A percentile compares a stretch with the other conserved stretches of the same genome.
These are phyloP conservation scores for Phytomonas sp. DNA, from an alignment of 208 protist species.

Conservation along the genomic window DNA sequence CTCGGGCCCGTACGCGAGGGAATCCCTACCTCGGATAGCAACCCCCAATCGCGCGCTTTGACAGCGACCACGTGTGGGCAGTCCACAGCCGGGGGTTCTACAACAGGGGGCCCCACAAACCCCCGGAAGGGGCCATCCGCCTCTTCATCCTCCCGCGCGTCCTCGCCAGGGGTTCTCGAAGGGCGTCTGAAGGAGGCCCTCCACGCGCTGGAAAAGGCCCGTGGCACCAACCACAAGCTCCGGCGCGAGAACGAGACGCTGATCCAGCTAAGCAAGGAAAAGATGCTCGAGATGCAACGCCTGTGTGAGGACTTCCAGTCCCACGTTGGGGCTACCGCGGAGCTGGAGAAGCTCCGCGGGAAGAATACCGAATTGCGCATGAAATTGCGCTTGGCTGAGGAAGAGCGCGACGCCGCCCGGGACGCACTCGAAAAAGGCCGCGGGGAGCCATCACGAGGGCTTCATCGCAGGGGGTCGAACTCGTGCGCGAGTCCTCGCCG, in stretches of 20 bases:
- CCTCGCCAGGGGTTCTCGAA: neutral
- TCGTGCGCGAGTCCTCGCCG: too few relatives aligned
- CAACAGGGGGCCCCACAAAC: neutral
- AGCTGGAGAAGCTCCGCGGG: slow-evolving; percentile 35
- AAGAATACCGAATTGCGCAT: slow-evolving; percentile 41
- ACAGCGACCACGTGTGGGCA: too few relatives aligned
- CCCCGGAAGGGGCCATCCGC: neutral
- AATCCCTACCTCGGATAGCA: too few relatives aligned
- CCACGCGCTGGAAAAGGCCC: slow-evolving; percentile 4
- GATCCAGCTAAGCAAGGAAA: slow-evolving; percentile 51
- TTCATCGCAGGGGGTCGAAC: too few relatives aligned
- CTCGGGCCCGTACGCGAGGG: slow-evolving; percentile 17
- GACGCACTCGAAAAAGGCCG: slow-evolving; percentile 7
- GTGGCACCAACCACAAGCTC: slow-evolving; percentile 46
- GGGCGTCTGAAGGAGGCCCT: slow-evolving; percentile 12
- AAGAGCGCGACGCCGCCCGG: slow-evolving; percentile 23
- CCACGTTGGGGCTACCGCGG: slow-evolving; percentile 26
- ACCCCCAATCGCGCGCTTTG: too few relatives aligned
- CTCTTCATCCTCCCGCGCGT: neutral
- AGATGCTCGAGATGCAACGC: slow-evolving; percentile 82
- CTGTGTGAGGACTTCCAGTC: slow-evolving; percentile 68
- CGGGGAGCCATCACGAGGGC: too few relatives aligned
- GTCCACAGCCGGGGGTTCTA: too few relatives aligned
- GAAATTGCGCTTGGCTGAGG: slow-evolving; percentile 31
- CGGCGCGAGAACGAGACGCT: slow-evolving; percentile 54